These are phyloP conservation scores for Ceratocystis harringtonii DNA, from an alignment of 2,329 filamentous ascomycete genomes.

Conservation along the genomic window DNA sequence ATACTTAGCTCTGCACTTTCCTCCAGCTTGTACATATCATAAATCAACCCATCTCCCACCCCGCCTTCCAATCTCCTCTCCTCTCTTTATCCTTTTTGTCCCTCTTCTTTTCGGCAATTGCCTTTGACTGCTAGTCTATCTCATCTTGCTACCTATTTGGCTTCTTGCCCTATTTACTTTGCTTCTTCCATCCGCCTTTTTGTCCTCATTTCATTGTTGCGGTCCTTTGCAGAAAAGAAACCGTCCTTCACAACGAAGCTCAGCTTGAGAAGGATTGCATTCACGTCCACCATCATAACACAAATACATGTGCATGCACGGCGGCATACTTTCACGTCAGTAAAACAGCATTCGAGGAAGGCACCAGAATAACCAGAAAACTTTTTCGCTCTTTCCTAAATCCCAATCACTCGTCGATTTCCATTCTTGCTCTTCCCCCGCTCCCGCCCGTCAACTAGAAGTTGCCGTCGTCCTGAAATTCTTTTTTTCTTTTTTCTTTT, in stretches of 20 bases:
- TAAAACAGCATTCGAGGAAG: background rate
- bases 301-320: background rate
- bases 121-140: slow-evolving; percentile 1
- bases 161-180: background rate
- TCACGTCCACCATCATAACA: background rate
- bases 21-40: background rate
- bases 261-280: background rate
- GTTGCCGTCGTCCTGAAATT: background rate
- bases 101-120: slow-evolving; percentile 1
- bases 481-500: background rate
- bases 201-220: background rate
- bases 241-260: background rate
- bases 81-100: background rate
- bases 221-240: background rate
- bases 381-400: background rate
- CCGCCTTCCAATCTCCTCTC: background rate
- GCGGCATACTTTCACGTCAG: background rate
- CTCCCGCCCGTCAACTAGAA: background rate
- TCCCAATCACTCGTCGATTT: background rate
- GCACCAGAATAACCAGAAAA: background rate
- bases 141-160: background rate
- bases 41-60: slow-evolving; percentile 1
- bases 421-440: slow-evolving; percentile 7
- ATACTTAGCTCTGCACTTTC: background rate
- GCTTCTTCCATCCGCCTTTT: background rate